Percentiles rank a stretch among this genome's conserved stretches.
Evolutionary conservation across 352 stramenopile genomes (phyloP).

Genomic region (Phytophthora citricola): DNA sequence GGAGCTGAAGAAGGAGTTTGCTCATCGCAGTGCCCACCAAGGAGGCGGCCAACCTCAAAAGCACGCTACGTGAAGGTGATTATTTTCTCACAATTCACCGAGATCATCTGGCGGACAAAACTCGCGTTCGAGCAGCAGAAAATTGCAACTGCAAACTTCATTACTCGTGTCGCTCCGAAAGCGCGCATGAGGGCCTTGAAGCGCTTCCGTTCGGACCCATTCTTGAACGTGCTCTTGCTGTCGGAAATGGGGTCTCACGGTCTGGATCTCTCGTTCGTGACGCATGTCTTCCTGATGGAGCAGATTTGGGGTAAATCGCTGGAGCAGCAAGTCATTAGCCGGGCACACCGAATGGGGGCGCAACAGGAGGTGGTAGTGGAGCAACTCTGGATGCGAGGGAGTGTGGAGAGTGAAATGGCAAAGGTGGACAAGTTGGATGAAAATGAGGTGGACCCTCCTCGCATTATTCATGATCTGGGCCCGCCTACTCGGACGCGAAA

Average conservation of each 20-base stretch:
- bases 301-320: conserved; percentile 96
- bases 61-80: conserved; percentile 64
- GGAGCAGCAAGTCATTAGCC: conserved; percentile 94
- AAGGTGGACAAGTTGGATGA: conserved; percentile 44
- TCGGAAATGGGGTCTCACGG: conserved; percentile 93
- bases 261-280: conserved; percentile 97
- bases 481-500: conserved; percentile 19
- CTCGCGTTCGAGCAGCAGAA: conserved; percentile 66
- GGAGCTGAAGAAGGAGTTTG: conserved; percentile 51
- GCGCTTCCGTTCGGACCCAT: conserved; percentile 53
- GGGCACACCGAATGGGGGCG: conserved; percentile 95
- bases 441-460: conserved; percentile 4
- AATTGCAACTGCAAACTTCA: conserved; percentile 59
- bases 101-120: conserved; percentile 69
- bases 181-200: conserved; percentile 51
- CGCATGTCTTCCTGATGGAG: conserved; percentile 97
- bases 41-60: neutral
- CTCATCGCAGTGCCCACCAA: conserved; percentile 6
- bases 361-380: conserved; percentile 91
- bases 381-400: conserved; percentile 83
- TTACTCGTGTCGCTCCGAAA: conserved; percentile 38
- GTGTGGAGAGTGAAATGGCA: conserved; percentile 75
- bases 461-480: conserved; percentile 14
- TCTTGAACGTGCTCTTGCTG: conserved; percentile 92
- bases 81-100: conserved; percentile 76